These are phyloP conservation scores for Paecilomyces formosus DNA, from an alignment of 2,329 filamentous ascomycete species.

Conservation along the genomic window DNA sequence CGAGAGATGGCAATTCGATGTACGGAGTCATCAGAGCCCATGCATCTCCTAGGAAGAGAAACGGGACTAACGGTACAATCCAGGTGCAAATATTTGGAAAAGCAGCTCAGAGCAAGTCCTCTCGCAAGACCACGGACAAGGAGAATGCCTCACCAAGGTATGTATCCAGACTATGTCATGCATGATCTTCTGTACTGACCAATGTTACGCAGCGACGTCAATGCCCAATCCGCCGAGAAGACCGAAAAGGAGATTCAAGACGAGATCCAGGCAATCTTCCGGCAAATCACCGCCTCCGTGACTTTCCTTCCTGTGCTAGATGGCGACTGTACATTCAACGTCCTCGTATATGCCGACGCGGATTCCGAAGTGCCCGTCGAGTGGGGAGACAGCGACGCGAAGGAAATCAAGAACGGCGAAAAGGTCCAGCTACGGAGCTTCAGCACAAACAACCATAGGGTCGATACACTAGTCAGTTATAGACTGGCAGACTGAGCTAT, in stretches of 20 bases:
- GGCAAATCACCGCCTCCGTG: constrained; percentile 95
- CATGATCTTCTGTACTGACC: neutral
- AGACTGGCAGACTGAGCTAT: constrained; percentile 41
- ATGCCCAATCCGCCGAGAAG: constrained; percentile 53
- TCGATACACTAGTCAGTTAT: constrained; percentile 95
- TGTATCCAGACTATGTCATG: constrained; percentile 11
- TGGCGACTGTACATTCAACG: constrained; percentile 96
- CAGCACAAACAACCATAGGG: constrained; percentile 87
- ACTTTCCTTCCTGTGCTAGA: constrained; percentile 92
- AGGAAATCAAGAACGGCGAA: constrained; percentile 91
- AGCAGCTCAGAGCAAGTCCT: constrained; percentile 40
- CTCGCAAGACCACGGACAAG: constrained; percentile 51
- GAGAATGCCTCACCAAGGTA: constrained; percentile 60
- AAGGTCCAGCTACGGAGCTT: constrained; percentile 93
- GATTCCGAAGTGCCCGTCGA: constrained; percentile 95
- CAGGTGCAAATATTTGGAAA: constrained; percentile 53
- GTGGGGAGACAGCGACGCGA: constrained; percentile 97
- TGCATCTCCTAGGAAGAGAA: neutral
- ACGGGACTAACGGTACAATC: neutral
- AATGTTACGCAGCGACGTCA: neutral
- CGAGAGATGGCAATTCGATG: constrained; percentile 97
- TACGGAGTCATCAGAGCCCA: constrained; percentile 33
- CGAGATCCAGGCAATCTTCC: constrained; percentile 93
- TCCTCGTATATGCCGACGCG: constrained; percentile 93
- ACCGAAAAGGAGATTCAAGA: constrained; percentile 89